phyloP scores from a whole-genome alignment of 1,284 basidiomycete species.

The Ceratobasidium papillatum region DNA sequence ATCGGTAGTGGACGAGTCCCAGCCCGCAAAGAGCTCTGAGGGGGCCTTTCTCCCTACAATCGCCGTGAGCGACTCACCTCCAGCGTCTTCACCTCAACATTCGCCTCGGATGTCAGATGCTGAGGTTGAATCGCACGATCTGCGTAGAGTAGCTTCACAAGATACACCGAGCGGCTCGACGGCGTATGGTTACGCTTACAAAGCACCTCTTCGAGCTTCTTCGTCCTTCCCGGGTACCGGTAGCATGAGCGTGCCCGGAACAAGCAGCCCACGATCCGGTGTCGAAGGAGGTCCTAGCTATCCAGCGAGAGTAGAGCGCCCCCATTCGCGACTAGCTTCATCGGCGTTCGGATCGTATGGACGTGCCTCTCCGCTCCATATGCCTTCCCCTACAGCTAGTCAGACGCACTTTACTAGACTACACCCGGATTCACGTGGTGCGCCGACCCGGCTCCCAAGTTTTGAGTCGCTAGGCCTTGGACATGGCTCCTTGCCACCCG shows the following conservation, averaged over 20 bases:
- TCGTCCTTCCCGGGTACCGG: slow-evolving; percentile 12
- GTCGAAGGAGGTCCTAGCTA: neutral
- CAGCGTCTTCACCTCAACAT: slow-evolving; percentile 11
- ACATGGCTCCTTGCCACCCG: neutral
- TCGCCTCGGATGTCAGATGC: slow-evolving; percentile 18
- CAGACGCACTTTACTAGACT: slow-evolving; percentile 4
- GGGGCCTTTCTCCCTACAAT: slow-evolving; percentile 24
- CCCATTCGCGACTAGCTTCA: slow-evolving; percentile 11
- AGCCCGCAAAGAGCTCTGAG: slow-evolving; percentile 25
- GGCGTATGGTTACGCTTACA: slow-evolving; percentile 17
- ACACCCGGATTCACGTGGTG: slow-evolving; percentile 14
- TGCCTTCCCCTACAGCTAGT: slow-evolving; percentile 7
- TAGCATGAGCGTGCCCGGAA: neutral
- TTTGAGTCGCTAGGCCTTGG: slow-evolving; percentile 17
- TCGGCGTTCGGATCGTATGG: slow-evolving; percentile 8
- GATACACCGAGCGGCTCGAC: slow-evolving; percentile 12
- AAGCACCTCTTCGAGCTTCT: slow-evolving; percentile 7
- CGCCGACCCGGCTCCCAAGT: slow-evolving; percentile 24
- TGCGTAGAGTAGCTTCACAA: slow-evolving; percentile 23
- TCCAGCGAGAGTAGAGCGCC: slow-evolving; percentile 7
- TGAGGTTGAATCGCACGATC: neutral
- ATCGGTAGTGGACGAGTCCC: neutral
- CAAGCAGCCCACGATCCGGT: slow-evolving; percentile 9
- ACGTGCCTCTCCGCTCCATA: neutral
- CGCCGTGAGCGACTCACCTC: slow-evolving; percentile 31